A percentile compares a stretch with the other conserved stretches of the same genome.
Conservation (phyloP, 2,329 filamentous ascomycete genomes). For the Alternaria sp. region DNA sequence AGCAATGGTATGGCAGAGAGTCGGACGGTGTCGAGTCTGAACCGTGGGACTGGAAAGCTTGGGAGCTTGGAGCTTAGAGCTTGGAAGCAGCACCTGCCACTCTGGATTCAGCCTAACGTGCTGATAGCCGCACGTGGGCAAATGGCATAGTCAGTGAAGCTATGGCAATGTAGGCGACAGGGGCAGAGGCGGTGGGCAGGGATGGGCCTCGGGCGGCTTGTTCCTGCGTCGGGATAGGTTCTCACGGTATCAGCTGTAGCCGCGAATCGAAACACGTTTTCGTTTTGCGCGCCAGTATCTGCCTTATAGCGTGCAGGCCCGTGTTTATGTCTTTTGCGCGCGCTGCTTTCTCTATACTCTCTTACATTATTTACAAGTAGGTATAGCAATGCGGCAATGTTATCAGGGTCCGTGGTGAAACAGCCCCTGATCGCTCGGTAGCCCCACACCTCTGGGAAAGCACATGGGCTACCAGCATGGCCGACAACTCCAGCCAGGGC, state of each 20-base stretch:
- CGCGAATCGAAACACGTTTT: constrained; percentile 12
- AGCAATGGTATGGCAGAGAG: neutral
- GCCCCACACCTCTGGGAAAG: constrained; percentile 9
- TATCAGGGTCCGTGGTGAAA: constrained; percentile 13
- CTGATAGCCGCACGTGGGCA: neutral
- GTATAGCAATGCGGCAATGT: neutral
- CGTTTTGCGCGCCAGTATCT: neutral
- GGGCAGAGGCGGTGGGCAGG: neutral
- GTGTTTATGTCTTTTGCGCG: too few relatives aligned
- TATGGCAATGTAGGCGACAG: neutral
- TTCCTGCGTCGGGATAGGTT: constrained; percentile 21
- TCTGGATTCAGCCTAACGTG: neutral
- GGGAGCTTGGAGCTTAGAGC: neutral
- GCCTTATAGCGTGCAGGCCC: neutral
- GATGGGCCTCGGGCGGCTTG: constrained; percentile 5
- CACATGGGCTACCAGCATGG: constrained; percentile 18
- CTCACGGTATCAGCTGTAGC: constrained; percentile 8
- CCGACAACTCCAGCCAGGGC: constrained; percentile 22
- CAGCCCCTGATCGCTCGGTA: constrained; percentile 21
- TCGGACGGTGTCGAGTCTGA: neutral
- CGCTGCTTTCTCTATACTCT: too few relatives aligned
- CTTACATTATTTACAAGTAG: neutral
- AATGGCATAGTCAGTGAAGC: neutral
- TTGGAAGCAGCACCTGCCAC: neutral
- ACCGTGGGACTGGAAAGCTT: neutral